These are phyloP conservation scores for Colletotrichum sp. DNA, from an alignment of 2,329 filamentous ascomycete genomes.

Conservation along the genomic window DNA sequence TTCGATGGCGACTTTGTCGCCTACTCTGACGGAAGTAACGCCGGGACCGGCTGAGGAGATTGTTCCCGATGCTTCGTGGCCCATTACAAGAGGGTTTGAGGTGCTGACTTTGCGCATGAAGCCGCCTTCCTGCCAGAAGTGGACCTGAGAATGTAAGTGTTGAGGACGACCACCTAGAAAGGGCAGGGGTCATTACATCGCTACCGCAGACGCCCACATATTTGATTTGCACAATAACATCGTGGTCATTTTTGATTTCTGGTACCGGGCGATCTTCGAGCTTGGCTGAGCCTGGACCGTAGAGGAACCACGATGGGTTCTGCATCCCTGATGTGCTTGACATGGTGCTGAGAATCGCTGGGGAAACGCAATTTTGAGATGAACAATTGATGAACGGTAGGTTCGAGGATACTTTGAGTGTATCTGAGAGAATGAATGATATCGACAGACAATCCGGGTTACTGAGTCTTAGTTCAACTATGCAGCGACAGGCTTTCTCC, in stretches of 20 bases:
- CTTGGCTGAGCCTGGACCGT: constrained; percentile 23
- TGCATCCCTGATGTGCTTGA: not conserved
- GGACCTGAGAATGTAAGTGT: not conserved
- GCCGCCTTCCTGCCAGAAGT: constrained; percentile 24
- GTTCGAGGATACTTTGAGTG: not conserved
- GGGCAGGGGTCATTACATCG: constrained; percentile 20
- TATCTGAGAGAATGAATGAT: not conserved
- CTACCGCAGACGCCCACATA: constrained; percentile 33
- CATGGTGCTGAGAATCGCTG: not conserved
- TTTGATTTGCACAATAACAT: constrained; percentile 26
- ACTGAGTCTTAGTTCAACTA: not conserved
- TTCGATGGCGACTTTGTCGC: constrained; percentile 82
- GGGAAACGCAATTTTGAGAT: not conserved
- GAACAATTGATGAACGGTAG: not conserved
- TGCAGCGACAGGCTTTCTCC: not conserved
- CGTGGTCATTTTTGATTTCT: constrained; percentile 27
- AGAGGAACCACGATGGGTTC: constrained; percentile 22
- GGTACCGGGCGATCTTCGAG: constrained; percentile 25
- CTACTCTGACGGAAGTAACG: constrained; percentile 62
- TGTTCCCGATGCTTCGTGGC: constrained; percentile 64
- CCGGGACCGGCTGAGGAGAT: constrained; percentile 67
- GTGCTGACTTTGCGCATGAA: not conserved
- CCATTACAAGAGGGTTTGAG: constrained; percentile 46
- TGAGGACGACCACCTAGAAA: not conserved
- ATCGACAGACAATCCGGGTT: not conserved